phyloP scores from a whole-genome alignment of 805 yeast species.

The Cyberlindnera euphorbiae region DNA sequence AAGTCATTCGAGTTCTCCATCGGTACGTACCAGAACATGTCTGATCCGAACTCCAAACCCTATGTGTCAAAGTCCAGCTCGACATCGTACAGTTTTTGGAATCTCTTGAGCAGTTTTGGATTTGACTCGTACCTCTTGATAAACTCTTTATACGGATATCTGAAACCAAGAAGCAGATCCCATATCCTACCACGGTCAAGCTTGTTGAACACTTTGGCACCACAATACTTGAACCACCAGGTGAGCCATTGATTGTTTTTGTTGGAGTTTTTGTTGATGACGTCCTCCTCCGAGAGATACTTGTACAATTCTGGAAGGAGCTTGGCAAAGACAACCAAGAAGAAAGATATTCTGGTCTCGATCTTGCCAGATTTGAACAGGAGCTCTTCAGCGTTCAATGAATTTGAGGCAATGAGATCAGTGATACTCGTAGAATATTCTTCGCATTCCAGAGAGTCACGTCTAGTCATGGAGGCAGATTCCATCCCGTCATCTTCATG shows the following conservation, averaged over 20 bases:
- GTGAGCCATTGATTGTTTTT: constrained; percentile 84
- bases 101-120: constrained; percentile 18
- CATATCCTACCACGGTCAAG: constrained; percentile 83
- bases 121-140: constrained; percentile 9
- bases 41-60: constrained; percentile 10
- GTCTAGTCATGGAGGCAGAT: constrained; percentile 2
- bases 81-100: constrained; percentile 19
- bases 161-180: constrained; percentile 84
- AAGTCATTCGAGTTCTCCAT: constrained; percentile 22
- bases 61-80: constrained; percentile 1
- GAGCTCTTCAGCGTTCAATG: constrained; percentile 26
- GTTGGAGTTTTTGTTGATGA: constrained; percentile 43
- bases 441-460: constrained; percentile 9
- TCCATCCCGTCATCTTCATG: constrained; percentile 17
- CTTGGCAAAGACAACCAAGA: constrained; percentile 57
- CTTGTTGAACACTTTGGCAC: constrained; percentile 78
- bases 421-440: constrained; percentile 14
- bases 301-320: constrained; percentile 71
- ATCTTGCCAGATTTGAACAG: constrained; percentile 53
- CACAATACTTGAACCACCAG: constrained; percentile 94
- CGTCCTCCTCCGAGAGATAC: constrained; percentile 76
- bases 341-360: constrained; percentile 63
- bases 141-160: constrained; percentile 34
- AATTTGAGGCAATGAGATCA: constrained; percentile 16
- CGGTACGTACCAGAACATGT: constrained; percentile 21